Evolutionary conservation across 768 basidiomycete genomes (phyloP), one percentile per base, ranked within the genome.

Genomic region (Agaricus blazei): DNA sequence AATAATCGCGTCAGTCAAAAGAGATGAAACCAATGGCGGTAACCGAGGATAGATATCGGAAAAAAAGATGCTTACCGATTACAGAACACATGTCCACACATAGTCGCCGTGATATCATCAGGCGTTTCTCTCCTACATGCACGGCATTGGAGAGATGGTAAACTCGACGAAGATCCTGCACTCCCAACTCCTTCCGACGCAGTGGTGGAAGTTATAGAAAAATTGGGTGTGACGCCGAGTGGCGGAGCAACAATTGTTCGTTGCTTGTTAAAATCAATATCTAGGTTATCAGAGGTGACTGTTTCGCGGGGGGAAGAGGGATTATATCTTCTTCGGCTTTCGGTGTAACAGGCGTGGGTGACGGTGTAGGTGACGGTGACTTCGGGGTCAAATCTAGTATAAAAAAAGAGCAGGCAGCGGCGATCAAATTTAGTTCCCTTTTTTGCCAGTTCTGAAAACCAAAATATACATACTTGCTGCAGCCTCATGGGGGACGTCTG

Each of bases 61-160:
- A 42, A 23, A 3, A 41, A 60, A 48, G 59, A 54, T 9, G 24
- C 77, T 24, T 54, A 83, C 83, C 71, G 56, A 52, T 80, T 73
- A 60, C 84, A 85, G 59, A 85, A 85, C 15, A 85, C 60, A 58
- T 85, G 84, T 3, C 84, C 84, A 60, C 84, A 85, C 66, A 81
- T 78, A 3, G 80, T 83, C 23, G 77, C 82, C 2, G 80, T 83
- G 44, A 77, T 73, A 56, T 82, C 75, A 36, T 75, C 72, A 51
- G 79, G 81, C 1, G 75, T 72, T 51, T 83, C 75, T 26, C 68
- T 63, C 4, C 70, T 67, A 59, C 82, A 84, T 1, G 74, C 65
- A 27, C 84, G 74, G 54, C 81, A 84, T 46, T 82, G 76, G 48
- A 81, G 62, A 4, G 62, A 65, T 48, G 64, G 63, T 9, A 52